Evolutionary conservation across 768 basidiomycete species (phyloP).

Genomic region (Tubosaeta sp.): DNA sequence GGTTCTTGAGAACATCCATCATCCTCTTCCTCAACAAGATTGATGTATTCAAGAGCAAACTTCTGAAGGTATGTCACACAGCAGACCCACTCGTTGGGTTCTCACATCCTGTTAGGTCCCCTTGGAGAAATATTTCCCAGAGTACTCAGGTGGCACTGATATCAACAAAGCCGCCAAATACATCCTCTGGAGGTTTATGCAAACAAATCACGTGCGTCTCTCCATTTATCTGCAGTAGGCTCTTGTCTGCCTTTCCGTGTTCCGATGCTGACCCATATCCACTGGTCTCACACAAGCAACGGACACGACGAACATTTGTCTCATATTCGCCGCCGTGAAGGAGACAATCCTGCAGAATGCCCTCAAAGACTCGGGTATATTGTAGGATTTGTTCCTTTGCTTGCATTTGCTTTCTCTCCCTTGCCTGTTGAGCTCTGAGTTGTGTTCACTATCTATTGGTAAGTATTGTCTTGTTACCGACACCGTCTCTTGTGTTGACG

Average conservation of each 20-base stretch:
- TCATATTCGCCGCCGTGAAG: conserved; percentile 86
- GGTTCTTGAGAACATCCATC: conserved; percentile 65
- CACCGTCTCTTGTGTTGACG: background rate
- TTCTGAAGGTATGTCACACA: conserved; percentile 44
- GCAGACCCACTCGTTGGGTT: no score
- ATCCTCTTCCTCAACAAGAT: conserved; percentile 72
- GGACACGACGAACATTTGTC: conserved; percentile 76
- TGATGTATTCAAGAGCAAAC: conserved; percentile 71
- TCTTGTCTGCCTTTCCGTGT: background rate
- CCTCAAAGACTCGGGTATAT: conserved; percentile 78
- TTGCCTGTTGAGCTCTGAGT: conserved; percentile 8
- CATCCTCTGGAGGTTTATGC: conserved; percentile 93
- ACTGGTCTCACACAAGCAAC: conserved; percentile 88
- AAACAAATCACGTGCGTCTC: conserved; percentile 77
- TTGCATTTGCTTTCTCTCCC: background rate
- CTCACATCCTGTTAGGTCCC: conserved; percentile 45
- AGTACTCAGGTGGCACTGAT: conserved; percentile 84
- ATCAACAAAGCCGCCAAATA: conserved; percentile 95
- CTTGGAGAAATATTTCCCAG: conserved; percentile 76
- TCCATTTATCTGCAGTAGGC: conserved; percentile 90
- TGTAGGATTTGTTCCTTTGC: conserved; percentile 33
- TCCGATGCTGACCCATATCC: background rate
- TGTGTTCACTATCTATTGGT: conserved; percentile 28
- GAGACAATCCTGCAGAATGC: conserved; percentile 93
- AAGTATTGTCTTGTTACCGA: background rate